A percentile compares a stretch with the other conserved stretches of the same genome.
Conservation (phyloP, 2,329 filamentous ascomycete species). For the Fusarium sp. region DNA sequence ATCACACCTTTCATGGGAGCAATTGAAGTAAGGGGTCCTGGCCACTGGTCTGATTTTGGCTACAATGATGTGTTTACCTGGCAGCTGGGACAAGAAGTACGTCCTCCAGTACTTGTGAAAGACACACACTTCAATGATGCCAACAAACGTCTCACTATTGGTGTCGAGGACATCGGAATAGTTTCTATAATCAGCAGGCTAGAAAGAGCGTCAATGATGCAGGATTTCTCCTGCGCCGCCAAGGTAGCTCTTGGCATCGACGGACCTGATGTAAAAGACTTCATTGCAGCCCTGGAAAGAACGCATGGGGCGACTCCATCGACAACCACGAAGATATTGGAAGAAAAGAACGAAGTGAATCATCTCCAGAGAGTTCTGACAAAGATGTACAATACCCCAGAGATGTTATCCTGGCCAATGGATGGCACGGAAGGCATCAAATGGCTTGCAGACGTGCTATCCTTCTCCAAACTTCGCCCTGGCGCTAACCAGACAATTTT, state of each 20-base stretch:
- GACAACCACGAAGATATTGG: not conserved
- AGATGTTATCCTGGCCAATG: not conserved
- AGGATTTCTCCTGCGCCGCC: not conserved
- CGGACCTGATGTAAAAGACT: not conserved
- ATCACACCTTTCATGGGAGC: not conserved
- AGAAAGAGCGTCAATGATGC: not conserved
- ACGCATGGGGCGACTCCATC: not conserved
- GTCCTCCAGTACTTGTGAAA: accelerated
- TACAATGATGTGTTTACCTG: not conserved
- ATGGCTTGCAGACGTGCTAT: not conserved
- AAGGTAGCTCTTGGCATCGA: not conserved
- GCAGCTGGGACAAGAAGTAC: not conserved
- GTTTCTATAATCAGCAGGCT: not conserved
- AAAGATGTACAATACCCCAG: not conserved
- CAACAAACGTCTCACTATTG: accelerated
- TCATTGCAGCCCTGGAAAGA: not conserved
- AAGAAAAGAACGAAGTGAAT: not conserved
- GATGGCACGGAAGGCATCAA: not conserved
- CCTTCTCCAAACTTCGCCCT: not conserved
- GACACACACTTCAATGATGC: not conserved
- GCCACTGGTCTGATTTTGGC: not conserved
- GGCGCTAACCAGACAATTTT: not conserved
- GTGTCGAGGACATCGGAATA: not conserved
- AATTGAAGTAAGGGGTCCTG: not conserved
- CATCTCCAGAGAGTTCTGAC: not conserved